Conservation (phyloP, 192 early-diverging fungal species). For the Hyaloraphidium curvatum region DNA sequence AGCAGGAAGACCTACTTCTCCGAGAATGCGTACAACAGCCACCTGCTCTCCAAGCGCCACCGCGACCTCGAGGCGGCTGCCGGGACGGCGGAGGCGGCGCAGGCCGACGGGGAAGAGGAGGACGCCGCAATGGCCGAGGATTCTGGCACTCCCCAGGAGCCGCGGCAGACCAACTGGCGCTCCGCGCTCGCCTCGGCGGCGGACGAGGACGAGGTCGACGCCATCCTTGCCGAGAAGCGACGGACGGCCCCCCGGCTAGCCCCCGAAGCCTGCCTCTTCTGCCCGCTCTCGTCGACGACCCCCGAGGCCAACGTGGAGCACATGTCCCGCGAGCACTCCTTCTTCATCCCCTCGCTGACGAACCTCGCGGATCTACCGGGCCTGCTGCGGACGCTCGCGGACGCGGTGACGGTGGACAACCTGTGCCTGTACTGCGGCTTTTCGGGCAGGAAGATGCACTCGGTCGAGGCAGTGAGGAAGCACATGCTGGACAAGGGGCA, state of each 20-base stretch:
- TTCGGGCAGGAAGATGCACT: slow-evolving; percentile 56
- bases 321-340: slow-evolving; percentile 76
- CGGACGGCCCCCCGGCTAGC: slow-evolving; percentile 41
- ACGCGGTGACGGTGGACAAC: slow-evolving; percentile 89
- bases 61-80: slow-evolving; percentile 42
- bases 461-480: slow-evolving; percentile 75
- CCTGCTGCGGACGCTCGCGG: slow-evolving; percentile 74
- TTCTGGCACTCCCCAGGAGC: too few species aligned
- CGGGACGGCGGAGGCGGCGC: neutral
- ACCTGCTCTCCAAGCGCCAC: slow-evolving; percentile 88
- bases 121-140: neutral
- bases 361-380: slow-evolving; percentile 75
- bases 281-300: slow-evolving; percentile 24
- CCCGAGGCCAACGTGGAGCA: slow-evolving; percentile 62
- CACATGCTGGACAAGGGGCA: slow-evolving; percentile 50
- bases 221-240: slow-evolving; percentile 67
- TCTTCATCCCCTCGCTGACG: slow-evolving; percentile 96
- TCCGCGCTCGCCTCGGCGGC: slow-evolving; percentile 24
- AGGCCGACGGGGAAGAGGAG: neutral
- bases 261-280: slow-evolving; percentile 80
- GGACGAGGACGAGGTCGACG: slow-evolving; percentile 42
- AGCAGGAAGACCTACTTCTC: slow-evolving; percentile 51
- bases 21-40: slow-evolving; percentile 74
- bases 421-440: slow-evolving; percentile 91
- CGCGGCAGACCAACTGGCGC: slow-evolving; percentile 12